These are phyloP conservation scores for Spizellomyces punctatus DNA, from an alignment of 192 early-diverging fungal genomes.

Conservation along the genomic window DNA sequence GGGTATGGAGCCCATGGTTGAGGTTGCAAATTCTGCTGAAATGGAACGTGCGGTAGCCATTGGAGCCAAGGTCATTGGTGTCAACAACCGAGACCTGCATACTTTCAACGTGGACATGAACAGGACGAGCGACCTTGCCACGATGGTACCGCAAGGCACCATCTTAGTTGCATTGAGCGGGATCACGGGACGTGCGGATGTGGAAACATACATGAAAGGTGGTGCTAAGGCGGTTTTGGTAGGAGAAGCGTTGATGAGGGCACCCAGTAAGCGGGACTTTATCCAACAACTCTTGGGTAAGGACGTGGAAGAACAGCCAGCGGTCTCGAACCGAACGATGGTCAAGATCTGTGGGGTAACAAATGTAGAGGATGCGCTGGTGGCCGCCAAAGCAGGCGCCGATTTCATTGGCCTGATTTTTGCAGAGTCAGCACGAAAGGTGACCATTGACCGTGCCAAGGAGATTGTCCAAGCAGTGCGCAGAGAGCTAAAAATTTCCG, in stretches of 20 bases:
- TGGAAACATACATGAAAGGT: conserved; percentile 74
- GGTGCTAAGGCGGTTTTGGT: conserved; percentile 86
- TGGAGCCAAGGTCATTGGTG: conserved; percentile 89
- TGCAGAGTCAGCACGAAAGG: conserved; percentile 77
- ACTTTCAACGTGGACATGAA: conserved; percentile 94
- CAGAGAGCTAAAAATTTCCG: not conserved
- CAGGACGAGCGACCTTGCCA: conserved; percentile 77
- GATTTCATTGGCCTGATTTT: conserved; percentile 96
- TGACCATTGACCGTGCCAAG: conserved; percentile 64
- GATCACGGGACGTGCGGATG: conserved; percentile 81
- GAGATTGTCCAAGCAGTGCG: conserved; percentile 75
- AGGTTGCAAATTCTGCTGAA: conserved; percentile 90
- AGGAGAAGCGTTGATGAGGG: conserved; percentile 93
- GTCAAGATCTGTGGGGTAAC: conserved; percentile 96
- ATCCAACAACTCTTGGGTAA: conserved; percentile 68
- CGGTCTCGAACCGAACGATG: not conserved
- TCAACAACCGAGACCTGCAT: conserved; percentile 98
- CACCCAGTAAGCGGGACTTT: conserved; percentile 73
- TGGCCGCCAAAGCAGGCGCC: conserved; percentile 75
- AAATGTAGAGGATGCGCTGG: conserved; percentile 77
- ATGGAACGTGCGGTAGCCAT: conserved; percentile 82
- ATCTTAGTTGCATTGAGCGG: conserved; percentile 90
- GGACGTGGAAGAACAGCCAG: conserved; percentile 18
- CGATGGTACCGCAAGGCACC: conserved; percentile 71
- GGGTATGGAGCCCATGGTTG: conserved; percentile 98